A percentile compares a stretch with the other conserved stretches of the same genome.
phyloP scores from a whole-genome alignment of 139 green algal species.

The Chlorella sorokiniana region DNA sequence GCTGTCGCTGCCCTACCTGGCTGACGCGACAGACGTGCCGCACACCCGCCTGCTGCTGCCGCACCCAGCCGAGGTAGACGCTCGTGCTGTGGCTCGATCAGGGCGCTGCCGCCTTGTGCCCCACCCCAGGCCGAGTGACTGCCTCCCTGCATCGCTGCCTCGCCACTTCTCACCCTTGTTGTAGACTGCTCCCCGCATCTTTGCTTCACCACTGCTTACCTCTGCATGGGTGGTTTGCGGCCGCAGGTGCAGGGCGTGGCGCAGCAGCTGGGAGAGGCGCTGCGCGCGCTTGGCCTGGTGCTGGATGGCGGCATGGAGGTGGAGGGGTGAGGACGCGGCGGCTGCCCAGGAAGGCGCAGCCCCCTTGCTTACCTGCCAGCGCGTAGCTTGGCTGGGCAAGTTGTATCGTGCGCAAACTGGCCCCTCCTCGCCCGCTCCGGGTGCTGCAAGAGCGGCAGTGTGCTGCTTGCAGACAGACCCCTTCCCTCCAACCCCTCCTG shows the following conservation, averaged over 20 bases:
- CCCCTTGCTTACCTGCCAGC: no score
- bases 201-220: no score
- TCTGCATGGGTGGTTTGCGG: background rate
- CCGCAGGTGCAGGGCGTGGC: constrained; percentile 5
- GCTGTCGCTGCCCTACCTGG: constrained; percentile 33
- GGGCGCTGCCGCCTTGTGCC: background rate
- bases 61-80: background rate
- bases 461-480: no score
- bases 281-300: constrained; percentile 6
- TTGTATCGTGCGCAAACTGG: no score
- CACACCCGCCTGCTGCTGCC: constrained; percentile 39
- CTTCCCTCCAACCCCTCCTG: no score
- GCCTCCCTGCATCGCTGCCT: background rate
- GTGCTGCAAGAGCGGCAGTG: no score
- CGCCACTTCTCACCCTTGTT: background rate
- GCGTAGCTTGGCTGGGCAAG: no score
- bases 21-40: constrained; percentile 29
- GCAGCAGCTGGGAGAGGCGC: constrained; percentile 20
- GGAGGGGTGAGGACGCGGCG: constrained; percentile 4
- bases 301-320: background rate
- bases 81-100: background rate
- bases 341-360: background rate
- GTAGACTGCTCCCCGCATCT: no score
- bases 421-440: no score
- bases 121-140: no score